Percentiles rank a stretch among this genome's conserved stretches.
phyloP scores from a whole-genome alignment of 164 flowering plant genomes.

The Pachysandra terminalis region DNA sequence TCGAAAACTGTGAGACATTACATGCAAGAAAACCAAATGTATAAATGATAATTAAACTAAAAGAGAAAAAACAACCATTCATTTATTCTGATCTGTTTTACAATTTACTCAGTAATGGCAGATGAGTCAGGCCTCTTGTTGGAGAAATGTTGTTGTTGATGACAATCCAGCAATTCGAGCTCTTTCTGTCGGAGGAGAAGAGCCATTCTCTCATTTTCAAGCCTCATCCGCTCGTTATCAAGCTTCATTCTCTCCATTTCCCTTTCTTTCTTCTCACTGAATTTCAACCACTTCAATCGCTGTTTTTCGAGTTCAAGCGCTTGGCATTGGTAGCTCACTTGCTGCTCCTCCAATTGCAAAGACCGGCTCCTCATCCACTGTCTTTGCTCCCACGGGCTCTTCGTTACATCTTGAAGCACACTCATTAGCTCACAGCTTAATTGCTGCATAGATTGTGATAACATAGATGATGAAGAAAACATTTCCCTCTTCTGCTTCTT shows the following conservation, averaged over 20 bases:
- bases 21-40: background rate
- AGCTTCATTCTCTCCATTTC: conserved; percentile 85
- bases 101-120: conserved; percentile 33
- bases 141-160: conserved; percentile 30
- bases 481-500: conserved; percentile 31
- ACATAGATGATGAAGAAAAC: conserved; percentile 6
- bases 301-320: conserved; percentile 83
- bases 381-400: conserved; percentile 61
- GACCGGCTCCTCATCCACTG: conserved; percentile 56
- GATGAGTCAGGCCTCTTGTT: conserved; percentile 41
- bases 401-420: conserved; percentile 52
- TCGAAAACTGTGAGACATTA: background rate
- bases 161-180: conserved; percentile 50
- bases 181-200: conserved; percentile 71
- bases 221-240: conserved; percentile 57
- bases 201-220: conserved; percentile 79
- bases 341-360: conserved; percentile 67
- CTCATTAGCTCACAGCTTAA: conserved; percentile 40
- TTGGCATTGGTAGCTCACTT: conserved; percentile 44
- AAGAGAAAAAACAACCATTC: background rate
- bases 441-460: conserved; percentile 31
- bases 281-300: conserved; percentile 79
- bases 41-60: background rate
- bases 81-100: background rate
- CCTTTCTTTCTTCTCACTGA: conserved; percentile 82